These are phyloP conservation scores for Thalassiosira gravida DNA, from an alignment of 352 stramenopile species.

Conservation along the genomic window DNA sequence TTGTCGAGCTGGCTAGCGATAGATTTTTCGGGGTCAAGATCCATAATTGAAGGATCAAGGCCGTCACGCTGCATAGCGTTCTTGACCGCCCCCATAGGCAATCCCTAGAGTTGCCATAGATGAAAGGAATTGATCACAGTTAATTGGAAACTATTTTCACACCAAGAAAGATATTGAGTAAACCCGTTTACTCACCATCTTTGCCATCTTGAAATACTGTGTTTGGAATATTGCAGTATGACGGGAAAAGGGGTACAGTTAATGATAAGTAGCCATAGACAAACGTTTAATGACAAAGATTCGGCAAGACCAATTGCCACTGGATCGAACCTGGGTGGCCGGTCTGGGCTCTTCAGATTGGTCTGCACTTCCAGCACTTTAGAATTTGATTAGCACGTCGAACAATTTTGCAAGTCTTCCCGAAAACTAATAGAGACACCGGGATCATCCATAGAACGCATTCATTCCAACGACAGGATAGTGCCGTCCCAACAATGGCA, in stretches of 20 bases:
- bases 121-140: constrained; percentile 80
- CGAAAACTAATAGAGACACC: too few species aligned
- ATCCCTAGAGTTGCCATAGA: constrained; percentile 31
- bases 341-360: too few species aligned
- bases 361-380: too few species aligned
- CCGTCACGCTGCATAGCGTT: constrained; percentile 89
- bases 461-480: background rate
- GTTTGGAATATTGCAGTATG: background rate
- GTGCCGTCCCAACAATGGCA: background rate
- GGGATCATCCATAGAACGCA: background rate
- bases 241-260: background rate
- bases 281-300: background rate
- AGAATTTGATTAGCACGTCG: too few species aligned
- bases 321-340: background rate
- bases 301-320: background rate
- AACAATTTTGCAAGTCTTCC: too few species aligned
- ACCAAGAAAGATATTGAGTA: background rate
- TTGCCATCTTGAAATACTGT: constrained; percentile 88
- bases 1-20: constrained; percentile 23
- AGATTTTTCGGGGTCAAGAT: constrained; percentile 78
- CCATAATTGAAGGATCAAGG: constrained; percentile 76
- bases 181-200: constrained; percentile 52
- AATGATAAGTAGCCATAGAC: background rate
- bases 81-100: constrained; percentile 89
- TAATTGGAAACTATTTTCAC: constrained; percentile 64